Base-by-base conservation (phyloP, 257 asterid genomes). In the Paraleonurus japonicus region DNA sequence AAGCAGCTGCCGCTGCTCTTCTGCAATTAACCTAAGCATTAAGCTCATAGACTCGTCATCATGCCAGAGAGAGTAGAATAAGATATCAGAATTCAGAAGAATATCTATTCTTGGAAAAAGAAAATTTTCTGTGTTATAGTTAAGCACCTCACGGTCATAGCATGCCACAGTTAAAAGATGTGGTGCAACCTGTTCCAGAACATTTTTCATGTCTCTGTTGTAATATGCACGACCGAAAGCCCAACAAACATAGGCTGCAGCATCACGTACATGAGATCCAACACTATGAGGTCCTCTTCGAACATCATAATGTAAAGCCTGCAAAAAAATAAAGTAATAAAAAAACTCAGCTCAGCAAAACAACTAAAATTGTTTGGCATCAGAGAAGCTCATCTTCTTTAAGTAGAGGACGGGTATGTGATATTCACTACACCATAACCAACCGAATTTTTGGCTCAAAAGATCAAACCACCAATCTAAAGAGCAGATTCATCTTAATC, bases 1-100 rank as follows among this genome's bases (percentile, higher is more conserved):
- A 95, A 82, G 98, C 99, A 81, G 99, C 99, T 1, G 99, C 99
- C 0, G 99, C 98, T 74, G 99, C 98, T 87, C 99, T 88, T 89
- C 99, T 85, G 83, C 99, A 95, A 79, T 95, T 95, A 71, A 95
- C 99, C 99, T 95, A 78, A 70, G 67, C 71, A 84, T 66, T 70
- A 73, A 79, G 73, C 66, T 67, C 75, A 63, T 45, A 63, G 47
- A 51, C 68, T 82, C 72, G 78, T 69, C 71, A 78, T 80, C 59
- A 10, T 54, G 51, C 27, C 70, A 71, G 70, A 35, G 70, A 71
- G 60, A 72, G 67, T 54, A 74, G 47, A 47, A 67, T 65, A 61
- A 41, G 39, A 75, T 58, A 60, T 22, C 39, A 45, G 37, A 69
- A 51, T 19, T 17, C 32, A 45, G 37, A 69, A 51, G 22, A 55